Evolutionary conservation across 176 grass and related monocot species (phyloP).

Genomic region (Echinochloa phyllopogon): DNA sequence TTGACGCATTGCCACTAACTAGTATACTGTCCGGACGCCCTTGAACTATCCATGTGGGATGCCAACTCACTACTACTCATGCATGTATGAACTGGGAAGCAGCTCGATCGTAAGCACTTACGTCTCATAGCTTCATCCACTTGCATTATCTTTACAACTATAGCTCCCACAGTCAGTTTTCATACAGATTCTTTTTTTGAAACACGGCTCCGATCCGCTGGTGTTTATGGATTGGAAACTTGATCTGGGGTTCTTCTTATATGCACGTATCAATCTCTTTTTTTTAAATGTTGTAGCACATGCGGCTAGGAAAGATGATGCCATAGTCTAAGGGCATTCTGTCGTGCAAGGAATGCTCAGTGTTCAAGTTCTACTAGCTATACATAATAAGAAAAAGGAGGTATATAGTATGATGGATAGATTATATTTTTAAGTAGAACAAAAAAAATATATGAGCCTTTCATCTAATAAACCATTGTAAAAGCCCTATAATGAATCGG

Average conservation of each 20-base stretch:
- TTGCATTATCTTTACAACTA: constrained; percentile 18
- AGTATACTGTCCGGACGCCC: neutral
- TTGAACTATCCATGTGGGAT: neutral
- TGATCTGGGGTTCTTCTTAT: neutral
- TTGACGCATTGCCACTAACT: neutral
- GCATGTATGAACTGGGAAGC: neutral
- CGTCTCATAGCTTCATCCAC: constrained; percentile 15
- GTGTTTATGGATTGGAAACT: neutral
- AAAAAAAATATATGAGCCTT: neutral
- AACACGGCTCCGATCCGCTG: neutral
- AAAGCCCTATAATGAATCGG: neutral
- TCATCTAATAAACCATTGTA: neutral
- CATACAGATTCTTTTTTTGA: neutral
- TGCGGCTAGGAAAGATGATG: too few species aligned
- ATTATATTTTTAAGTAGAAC: neutral
- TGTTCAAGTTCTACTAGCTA: neutral
- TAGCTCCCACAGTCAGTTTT: neutral
- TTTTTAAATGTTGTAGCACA: too few species aligned
- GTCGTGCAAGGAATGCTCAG: neutral
- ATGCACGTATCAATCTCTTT: neutral
- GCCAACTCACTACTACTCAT: neutral
- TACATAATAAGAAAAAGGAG: too few species aligned
- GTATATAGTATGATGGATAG: too few species aligned
- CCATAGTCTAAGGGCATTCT: neutral
- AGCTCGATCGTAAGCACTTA: constrained; percentile 11